Evolutionary conservation across 106 monocot species (phyloP), one percentile per base, ranked within the genome.

Genomic region (Vanilla planifolia): DNA sequence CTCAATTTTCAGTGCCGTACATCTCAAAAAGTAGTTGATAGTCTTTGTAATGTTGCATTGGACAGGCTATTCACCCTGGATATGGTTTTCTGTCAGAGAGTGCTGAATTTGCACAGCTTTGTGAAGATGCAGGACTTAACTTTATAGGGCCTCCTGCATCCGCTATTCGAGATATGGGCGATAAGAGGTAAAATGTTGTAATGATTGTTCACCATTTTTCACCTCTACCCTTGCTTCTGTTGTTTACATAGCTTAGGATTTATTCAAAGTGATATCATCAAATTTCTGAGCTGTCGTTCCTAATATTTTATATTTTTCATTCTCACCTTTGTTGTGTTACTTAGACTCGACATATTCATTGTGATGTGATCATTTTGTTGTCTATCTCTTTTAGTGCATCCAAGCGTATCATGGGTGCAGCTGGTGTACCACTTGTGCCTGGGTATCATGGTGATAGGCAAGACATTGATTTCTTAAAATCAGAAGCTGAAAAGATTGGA

Each of bases 101-200:
- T 77, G 86, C 90, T 14, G 81, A 84, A 28, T 96, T 96, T 75
- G 96, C 96, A 3, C 86, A 96, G 27, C 81, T 79, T 66, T 96
- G 96, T 75, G 81, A 87, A 77, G 60, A 67, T 37, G 76, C 82
- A 71, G 96, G 90, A 41, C 83, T 96, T 33, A 81, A 52, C 57
- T 96, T 96, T 67, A 87, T 96, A 65, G 96, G 96, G 28, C 96
- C 96, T 36, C 96, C 96, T 67, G 86, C 90, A 61, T 91, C 96
- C 67, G 96, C 96, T 16, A 96, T 96, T 57, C 75, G 96, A 61
- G 87, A 91, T 45, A 96, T 96, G 96, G 96, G 96, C n/a, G 96
- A 96, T 60, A 96, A 96, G 73, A 96, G 95, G 95, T 96, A 77
- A 32, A 33, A 39, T 23, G 37, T 27, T 1, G 17, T 56, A 6